Evolutionary conservation across 306 rosid genomes (phyloP), one percentile per base, ranked within the genome.

Genomic region (Aeschynomene evenia): DNA sequence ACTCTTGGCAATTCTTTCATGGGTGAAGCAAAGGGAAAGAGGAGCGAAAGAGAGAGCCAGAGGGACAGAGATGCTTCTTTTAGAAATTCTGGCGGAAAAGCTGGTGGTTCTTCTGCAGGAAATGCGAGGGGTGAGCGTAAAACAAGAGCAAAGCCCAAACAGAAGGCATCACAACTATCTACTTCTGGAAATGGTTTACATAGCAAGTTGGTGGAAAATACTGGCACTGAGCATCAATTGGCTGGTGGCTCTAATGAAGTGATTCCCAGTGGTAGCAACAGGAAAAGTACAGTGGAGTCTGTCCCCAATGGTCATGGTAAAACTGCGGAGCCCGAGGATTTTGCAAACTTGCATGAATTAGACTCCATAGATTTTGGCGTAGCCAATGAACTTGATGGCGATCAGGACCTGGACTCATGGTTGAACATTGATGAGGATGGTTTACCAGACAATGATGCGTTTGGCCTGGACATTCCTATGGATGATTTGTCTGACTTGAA

Each of bases 381-480:
- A 71, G 85, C 5, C 63, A 81, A 79, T 76, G 95, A 83, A 21
- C 82, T 88, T 37, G 74, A 75, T 50, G 91, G 84, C 40, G 71
- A 74, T 72, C 89, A 83, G 28, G 98, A 92, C 73, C 79, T 89
- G 53, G 84, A 73, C 71, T 77, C 84, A 49, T 93, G 91, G 93
- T 76, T 85, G 72, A 83, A 85, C 81, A 70, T 88, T 73, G 95
- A 85, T 36, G 91, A 81, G 14, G 96, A 85, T 29, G 86, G 75
- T 42, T 73, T 86, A 53, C 88, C 85, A 76, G 98, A 83, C 23
- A 70, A 74, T 64, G 89, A 85, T 73, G 60, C 70, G 0, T 66
- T 71, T 45, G 96, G 96, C 80, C 85, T 86, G 16, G 93, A 82
- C 57, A 88, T 90, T 79, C 98, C 97, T 46, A 86, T 90, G 98